Percentiles rank a stretch among this genome's conserved stretches.
phyloP scores from a whole-genome alignment of 1,284 basidiomycete genomes.

The Trichosporon ovoides region DNA sequence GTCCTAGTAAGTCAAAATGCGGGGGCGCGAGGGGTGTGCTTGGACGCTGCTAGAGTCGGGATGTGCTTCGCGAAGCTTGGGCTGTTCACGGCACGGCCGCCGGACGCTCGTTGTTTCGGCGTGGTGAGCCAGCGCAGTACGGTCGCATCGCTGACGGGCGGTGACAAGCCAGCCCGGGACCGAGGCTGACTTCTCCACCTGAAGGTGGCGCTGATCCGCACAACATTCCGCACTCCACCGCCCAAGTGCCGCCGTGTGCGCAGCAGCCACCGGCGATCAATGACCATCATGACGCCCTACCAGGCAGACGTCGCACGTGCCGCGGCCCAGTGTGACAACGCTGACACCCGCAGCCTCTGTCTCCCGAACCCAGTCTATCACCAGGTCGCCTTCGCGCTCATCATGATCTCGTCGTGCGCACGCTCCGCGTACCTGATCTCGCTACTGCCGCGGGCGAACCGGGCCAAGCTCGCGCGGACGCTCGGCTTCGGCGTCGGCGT shows the following conservation, averaged over 20 bases:
- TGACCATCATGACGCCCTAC: no score
- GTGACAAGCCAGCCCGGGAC: no score
- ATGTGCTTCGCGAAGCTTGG: no score
- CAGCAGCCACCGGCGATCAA: no score
- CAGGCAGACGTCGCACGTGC: neutral
- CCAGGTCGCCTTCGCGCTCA: constrained; percentile 52
- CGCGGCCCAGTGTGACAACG: neutral
- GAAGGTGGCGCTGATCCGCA: neutral
- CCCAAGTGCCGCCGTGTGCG: no score
- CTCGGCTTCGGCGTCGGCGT: constrained; percentile 35
- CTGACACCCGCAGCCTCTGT: constrained; percentile 38
- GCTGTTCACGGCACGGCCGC: neutral
- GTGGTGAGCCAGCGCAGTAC: no score
- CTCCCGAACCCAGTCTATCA: constrained; percentile 55
- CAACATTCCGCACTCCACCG: no score
- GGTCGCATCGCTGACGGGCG: no score
- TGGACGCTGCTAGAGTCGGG: no score
- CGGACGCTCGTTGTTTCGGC: neutral
- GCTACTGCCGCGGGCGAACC: constrained; percentile 25
- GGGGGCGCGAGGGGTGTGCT: neutral
- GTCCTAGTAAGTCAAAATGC: constrained; percentile 44
- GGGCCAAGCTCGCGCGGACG: constrained; percentile 28
- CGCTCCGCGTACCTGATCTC: constrained; percentile 40
- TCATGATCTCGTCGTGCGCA: constrained; percentile 41
- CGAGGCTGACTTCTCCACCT: no score